Evolutionary conservation across 345 rosid species (phyloP).

Genomic region (Odontarrhena argentea): DNA sequence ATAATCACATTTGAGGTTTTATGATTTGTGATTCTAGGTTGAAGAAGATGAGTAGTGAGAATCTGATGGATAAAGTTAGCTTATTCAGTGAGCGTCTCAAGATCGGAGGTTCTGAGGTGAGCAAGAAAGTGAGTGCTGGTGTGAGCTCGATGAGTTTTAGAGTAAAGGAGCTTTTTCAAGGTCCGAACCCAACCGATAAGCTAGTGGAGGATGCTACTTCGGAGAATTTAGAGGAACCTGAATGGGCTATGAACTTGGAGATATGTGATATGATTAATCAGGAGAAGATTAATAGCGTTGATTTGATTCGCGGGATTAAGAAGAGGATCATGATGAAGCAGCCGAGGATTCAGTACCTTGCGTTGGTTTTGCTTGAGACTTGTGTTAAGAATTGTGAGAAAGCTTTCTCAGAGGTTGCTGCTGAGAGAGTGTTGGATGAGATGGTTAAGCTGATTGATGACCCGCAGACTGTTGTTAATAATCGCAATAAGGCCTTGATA

Average conservation of each 20-base stretch:
- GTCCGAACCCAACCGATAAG: conserved; percentile 82
- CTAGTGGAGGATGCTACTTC: conserved; percentile 87
- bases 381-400: conserved; percentile 91
- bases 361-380: conserved; percentile 86
- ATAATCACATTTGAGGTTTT: neutral
- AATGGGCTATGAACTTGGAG: conserved; percentile 91
- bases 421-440: conserved; percentile 95
- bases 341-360: conserved; percentile 80
- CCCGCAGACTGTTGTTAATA: conserved; percentile 86
- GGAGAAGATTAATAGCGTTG: conserved; percentile 75
- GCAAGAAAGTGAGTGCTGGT: conserved; percentile 72
- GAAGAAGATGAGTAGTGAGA: conserved; percentile 71
- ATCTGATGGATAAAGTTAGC: conserved; percentile 85
- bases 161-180: conserved; percentile 89
- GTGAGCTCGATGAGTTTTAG: conserved; percentile 92
- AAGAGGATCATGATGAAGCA: conserved; percentile 74
- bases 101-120: conserved; percentile 85
- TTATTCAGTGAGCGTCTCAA: conserved; percentile 88
- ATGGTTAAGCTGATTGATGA: conserved; percentile 94
- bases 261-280: conserved; percentile 90
- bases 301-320: conserved; percentile 79
- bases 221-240: conserved; percentile 82
- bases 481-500: conserved; percentile 78
- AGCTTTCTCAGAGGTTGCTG: conserved; percentile 93
- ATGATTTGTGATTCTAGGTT: conserved; percentile 5